These are phyloP conservation scores for Suillus clintonianus DNA, from an alignment of 768 basidiomycete species.

Conservation along the genomic window DNA sequence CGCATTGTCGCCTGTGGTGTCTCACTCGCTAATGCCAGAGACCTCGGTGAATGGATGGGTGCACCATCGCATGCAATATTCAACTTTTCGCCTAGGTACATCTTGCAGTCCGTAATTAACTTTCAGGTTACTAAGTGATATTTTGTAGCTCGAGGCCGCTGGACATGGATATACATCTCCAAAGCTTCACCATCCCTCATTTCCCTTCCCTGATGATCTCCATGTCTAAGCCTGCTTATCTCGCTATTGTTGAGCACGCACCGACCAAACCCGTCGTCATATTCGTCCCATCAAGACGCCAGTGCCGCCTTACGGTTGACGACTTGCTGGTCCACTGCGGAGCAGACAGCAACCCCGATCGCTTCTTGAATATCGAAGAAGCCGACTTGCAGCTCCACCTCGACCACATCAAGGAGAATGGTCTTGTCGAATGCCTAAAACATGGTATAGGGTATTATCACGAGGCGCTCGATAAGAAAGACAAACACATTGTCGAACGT, in stretches of 20 bases:
- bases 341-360: constrained; percentile 80
- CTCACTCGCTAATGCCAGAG: constrained; percentile 92
- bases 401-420: constrained; percentile 77
- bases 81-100: constrained; percentile 92
- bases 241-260: constrained; percentile 88
- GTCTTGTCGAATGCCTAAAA: constrained; percentile 76
- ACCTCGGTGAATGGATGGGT: constrained; percentile 98
- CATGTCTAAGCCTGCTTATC: constrained; percentile 98
- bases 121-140: constrained; percentile 3
- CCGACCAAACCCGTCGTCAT: constrained; percentile 84
- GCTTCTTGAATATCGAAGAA: constrained; percentile 88
- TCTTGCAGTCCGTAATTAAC: background rate
- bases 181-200: constrained; percentile 95
- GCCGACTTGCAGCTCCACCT: constrained; percentile 85
- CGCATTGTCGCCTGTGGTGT: constrained; percentile 95
- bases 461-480: constrained; percentile 88
- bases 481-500: constrained; percentile 91
- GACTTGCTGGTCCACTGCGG: constrained; percentile 87
- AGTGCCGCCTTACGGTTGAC: constrained; percentile 92
- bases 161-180: constrained; percentile 96
- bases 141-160: constrained; percentile 82
- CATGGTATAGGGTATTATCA: constrained; percentile 96
- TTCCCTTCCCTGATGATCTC: constrained; percentile 98
- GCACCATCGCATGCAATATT: constrained; percentile 92
- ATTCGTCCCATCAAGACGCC: constrained; percentile 91